A percentile compares a stretch with the other conserved stretches of the same genome.
These are phyloP conservation scores for Candida tibetensis DNA, from an alignment of 805 yeast genomes.

Conservation along the genomic window DNA sequence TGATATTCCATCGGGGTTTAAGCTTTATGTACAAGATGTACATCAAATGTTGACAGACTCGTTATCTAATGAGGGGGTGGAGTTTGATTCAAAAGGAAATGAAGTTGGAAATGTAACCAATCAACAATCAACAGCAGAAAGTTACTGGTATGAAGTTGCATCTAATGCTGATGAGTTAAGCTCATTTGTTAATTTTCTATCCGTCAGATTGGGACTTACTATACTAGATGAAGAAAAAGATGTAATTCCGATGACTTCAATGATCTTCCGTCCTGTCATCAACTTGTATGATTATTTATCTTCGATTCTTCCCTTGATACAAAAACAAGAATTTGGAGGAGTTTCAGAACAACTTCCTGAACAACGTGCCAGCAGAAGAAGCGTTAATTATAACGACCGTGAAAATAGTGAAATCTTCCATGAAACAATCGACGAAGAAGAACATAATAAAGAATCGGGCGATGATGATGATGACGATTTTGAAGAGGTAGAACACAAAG, in stretches of 20 bases:
- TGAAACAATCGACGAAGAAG: conserved; percentile 15
- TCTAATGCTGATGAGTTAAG: conserved; percentile 25
- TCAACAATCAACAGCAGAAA: conserved; percentile 1
- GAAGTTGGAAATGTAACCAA: conserved; percentile 17
- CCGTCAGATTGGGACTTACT: conserved; percentile 18
- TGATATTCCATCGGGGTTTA: conserved; percentile 28
- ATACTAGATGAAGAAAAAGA: conserved; percentile 3
- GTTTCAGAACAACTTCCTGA: background rate
- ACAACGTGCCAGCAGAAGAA: background rate
- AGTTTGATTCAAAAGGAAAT: conserved; percentile 31
- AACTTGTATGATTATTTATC: conserved; percentile 30
- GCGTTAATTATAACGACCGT: conserved; percentile 7
- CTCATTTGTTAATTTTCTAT: conserved; percentile 24
- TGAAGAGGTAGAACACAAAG: conserved; percentile 13
- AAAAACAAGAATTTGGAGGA: conserved; percentile 20
- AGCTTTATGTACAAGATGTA: conserved; percentile 42
- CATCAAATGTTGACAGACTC: conserved; percentile 29
- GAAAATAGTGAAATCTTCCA: conserved; percentile 1
- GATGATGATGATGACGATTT: conserved; percentile 21
- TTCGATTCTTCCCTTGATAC: conserved; percentile 26
- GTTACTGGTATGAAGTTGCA: conserved; percentile 39
- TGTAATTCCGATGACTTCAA: conserved; percentile 15
- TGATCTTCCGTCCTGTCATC: conserved; percentile 23
- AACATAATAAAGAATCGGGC: conserved; percentile 11
- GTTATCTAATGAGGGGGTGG: conserved; percentile 30